Evolutionary conservation across 345 rosid genomes (phyloP).

Genomic region (Adansonia digitata): DNA sequence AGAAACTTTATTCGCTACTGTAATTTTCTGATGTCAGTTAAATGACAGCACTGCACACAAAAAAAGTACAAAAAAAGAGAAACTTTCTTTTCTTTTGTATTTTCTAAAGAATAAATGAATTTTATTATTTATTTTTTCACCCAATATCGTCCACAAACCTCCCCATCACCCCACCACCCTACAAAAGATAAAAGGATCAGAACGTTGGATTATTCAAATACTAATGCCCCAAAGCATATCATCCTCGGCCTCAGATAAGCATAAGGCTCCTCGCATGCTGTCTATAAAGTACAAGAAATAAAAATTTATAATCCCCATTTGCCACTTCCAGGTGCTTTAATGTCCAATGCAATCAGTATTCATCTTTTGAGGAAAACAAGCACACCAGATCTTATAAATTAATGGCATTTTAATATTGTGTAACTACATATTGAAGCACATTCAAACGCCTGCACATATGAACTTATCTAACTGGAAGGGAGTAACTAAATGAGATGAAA

Average conservation of each 20-base stretch:
- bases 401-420: not conserved
- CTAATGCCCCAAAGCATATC: not conserved
- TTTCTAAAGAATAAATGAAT: too few relatives aligned
- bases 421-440: not conserved
- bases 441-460: not conserved
- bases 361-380: not conserved
- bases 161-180: not conserved
- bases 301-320: not conserved
- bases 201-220: not conserved
- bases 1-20: not conserved
- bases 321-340: not conserved
- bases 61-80: not conserved
- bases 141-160: not conserved
- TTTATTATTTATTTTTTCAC: not conserved
- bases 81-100: not conserved
- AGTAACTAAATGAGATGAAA: slow-evolving; percentile 1
- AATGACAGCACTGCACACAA: not conserved
- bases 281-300: not conserved
- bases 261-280: not conserved
- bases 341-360: not conserved
- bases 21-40: not conserved
- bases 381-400: too few relatives aligned
- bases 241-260: not conserved
- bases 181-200: not conserved
- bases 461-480: not conserved